Conservation (phyloP, 2,329 filamentous ascomycete genomes). For the Alternaria angustiovoidea region DNA sequence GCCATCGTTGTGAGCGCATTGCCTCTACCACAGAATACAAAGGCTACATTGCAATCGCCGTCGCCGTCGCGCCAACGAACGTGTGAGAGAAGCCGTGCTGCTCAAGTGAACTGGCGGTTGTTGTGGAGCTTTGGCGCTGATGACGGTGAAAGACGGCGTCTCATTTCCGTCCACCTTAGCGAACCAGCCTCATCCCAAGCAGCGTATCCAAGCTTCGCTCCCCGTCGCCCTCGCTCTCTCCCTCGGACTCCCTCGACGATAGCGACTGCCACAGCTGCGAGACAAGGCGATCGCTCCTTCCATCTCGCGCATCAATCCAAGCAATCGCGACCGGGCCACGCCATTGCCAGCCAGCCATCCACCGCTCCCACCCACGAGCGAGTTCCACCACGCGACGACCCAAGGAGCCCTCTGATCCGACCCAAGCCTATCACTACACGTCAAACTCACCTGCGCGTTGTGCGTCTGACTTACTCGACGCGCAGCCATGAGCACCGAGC, state of each 20-base stretch:
- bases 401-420: constrained; percentile 8
- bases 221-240: constrained; percentile 31
- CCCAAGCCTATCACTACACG: constrained; percentile 24
- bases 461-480: constrained; percentile 25
- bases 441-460: constrained; percentile 18
- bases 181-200: constrained; percentile 48
- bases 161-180: constrained; percentile 50
- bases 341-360: constrained; percentile 28
- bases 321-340: constrained; percentile 31
- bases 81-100: constrained; percentile 11
- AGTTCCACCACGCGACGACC: constrained; percentile 21
- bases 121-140: constrained; percentile 35
- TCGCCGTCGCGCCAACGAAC: constrained; percentile 15
- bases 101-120: constrained; percentile 20
- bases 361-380: constrained; percentile 24
- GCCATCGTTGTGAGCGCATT: constrained; percentile 7
- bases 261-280: constrained; percentile 28
- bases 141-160: constrained; percentile 42
- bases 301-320: constrained; percentile 35
- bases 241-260: constrained; percentile 32
- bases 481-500: constrained; percentile 51
- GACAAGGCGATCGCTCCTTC: constrained; percentile 36
- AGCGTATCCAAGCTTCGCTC: constrained; percentile 34
- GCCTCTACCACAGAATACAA: constrained; percentile 12
- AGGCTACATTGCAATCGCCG: constrained; percentile 17